phyloP scores from a whole-genome alignment of 2,329 filamentous ascomycete species.

The Trichothecium sympodiale region DNA sequence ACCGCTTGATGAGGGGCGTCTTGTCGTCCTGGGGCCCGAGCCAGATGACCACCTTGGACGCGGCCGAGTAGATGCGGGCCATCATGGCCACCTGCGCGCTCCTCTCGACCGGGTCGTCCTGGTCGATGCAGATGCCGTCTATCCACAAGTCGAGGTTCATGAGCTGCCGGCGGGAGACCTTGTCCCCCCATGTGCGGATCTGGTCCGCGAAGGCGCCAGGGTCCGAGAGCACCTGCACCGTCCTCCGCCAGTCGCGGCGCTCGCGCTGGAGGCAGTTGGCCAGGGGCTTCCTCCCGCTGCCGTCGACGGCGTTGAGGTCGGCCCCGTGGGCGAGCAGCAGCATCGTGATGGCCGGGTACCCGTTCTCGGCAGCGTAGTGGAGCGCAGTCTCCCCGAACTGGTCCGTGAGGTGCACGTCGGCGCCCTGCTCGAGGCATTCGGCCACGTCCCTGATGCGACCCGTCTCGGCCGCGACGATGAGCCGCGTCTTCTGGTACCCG shows the following conservation, averaged over 20 bases:
- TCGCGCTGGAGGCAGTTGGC: not conserved
- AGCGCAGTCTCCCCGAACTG: constrained; percentile 6
- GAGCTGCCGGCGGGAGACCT: not conserved
- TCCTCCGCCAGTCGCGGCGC: not conserved
- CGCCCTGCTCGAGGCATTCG: constrained; percentile 5
- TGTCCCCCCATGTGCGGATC: not conserved
- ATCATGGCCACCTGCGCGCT: constrained; percentile 9
- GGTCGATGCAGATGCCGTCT: constrained; percentile 11
- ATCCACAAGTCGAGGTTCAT: constrained; percentile 7
- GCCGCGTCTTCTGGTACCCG: constrained; percentile 5
- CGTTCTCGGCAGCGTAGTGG: constrained; percentile 5
- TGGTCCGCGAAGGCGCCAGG: not conserved
- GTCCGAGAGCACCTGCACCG: not conserved
- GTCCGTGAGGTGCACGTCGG: constrained; percentile 4
- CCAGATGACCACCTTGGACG: constrained; percentile 7
- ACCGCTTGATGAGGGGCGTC: not conserved
- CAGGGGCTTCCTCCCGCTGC: not conserved
- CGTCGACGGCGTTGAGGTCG: not conserved
- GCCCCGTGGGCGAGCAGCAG: constrained; percentile 2
- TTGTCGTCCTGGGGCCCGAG: not conserved
- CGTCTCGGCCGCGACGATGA: constrained; percentile 6
- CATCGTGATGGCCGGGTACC: constrained; percentile 1
- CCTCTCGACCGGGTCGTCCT: constrained; percentile 6
- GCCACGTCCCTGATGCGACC: constrained; percentile 3
- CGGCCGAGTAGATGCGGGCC: constrained; percentile 7